These are phyloP conservation scores for Salvia sclarea DNA, from an alignment of 305 asterid species.

Conservation along the genomic window DNA sequence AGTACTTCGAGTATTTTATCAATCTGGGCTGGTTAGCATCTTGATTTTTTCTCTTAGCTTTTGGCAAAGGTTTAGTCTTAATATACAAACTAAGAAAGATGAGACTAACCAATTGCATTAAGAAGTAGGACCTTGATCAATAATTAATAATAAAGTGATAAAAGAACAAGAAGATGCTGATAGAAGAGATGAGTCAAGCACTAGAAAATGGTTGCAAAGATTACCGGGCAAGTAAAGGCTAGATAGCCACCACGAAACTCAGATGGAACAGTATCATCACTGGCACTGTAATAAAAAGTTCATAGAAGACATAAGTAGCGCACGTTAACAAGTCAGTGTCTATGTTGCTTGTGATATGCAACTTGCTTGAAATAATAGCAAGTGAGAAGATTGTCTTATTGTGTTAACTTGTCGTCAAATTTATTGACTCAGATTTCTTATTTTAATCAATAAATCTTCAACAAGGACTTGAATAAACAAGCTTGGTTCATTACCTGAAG, in stretches of 20 bases:
- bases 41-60: neutral
- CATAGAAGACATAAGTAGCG: conserved; percentile 5
- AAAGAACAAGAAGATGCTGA: conserved; percentile 12
- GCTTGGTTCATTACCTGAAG: conserved; percentile 98
- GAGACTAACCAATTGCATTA: neutral
- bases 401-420: neutral
- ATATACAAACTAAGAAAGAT: neutral
- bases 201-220: conserved; percentile 29
- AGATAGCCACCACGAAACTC: conserved; percentile 84
- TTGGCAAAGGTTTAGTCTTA: too few relatives aligned
- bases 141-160: neutral
- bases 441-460: conserved; percentile 7
- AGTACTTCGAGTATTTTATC: conserved; percentile 23
- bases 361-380: conserved; percentile 16
- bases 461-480: conserved; percentile 1
- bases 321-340: neutral
- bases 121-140: conserved; percentile 7
- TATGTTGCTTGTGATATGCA: conserved; percentile 17
- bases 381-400: neutral
- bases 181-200: conserved; percentile 22
- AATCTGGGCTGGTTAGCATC: neutral
- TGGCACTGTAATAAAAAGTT: conserved; percentile 56
- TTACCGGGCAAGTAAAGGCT: conserved; percentile 78
- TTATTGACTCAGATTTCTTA: conserved; percentile 9
- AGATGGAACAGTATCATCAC: conserved; percentile 69